Evolutionary conservation across 257 asterid species (phyloP).

Genomic region (Craterostigma plantagineum): DNA sequence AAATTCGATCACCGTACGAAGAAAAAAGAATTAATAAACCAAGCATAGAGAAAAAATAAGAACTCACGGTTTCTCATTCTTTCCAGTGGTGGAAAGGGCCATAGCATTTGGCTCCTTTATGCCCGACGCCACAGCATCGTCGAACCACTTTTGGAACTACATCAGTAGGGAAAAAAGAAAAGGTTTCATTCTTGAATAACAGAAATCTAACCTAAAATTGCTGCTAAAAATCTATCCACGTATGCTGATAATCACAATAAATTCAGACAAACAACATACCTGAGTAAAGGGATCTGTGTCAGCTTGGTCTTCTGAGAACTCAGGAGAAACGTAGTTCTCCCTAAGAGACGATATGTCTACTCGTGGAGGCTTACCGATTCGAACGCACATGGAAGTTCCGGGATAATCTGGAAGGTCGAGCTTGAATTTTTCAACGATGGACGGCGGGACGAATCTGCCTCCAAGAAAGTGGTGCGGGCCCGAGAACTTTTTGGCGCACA

Average conservation of each 20-base stretch:
- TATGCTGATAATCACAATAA: too few relatives aligned
- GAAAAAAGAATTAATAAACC: neutral
- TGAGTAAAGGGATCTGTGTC: constrained; percentile 70
- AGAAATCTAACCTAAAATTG: constrained; percentile 3
- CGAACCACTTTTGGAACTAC: constrained; percentile 95
- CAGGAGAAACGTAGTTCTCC: constrained; percentile 88
- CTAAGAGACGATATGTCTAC: constrained; percentile 77
- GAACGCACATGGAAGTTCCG: constrained; percentile 80
- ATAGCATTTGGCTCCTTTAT: constrained; percentile 93
- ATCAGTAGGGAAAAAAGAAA: constrained; percentile 10
- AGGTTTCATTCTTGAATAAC: constrained; percentile 4
- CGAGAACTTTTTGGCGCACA: constrained; percentile 69
- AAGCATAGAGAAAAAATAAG: neutral
- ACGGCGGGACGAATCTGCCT: constrained; percentile 90
- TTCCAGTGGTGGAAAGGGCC: constrained; percentile 78
- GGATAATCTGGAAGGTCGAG: constrained; percentile 72
- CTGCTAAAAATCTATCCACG: neutral
- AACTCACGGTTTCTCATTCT: constrained; percentile 73
- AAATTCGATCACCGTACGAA: too few relatives aligned
- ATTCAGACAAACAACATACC: constrained; percentile 31
- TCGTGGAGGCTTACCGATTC: constrained; percentile 79
- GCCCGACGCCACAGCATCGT: constrained; percentile 76
- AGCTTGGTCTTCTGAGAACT: constrained; percentile 68
- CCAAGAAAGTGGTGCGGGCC: constrained; percentile 95
- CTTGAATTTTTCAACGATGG: constrained; percentile 51